phyloP scores from a whole-genome alignment of 1,284 basidiomycete species.

The Heterobasidion occidentale region DNA sequence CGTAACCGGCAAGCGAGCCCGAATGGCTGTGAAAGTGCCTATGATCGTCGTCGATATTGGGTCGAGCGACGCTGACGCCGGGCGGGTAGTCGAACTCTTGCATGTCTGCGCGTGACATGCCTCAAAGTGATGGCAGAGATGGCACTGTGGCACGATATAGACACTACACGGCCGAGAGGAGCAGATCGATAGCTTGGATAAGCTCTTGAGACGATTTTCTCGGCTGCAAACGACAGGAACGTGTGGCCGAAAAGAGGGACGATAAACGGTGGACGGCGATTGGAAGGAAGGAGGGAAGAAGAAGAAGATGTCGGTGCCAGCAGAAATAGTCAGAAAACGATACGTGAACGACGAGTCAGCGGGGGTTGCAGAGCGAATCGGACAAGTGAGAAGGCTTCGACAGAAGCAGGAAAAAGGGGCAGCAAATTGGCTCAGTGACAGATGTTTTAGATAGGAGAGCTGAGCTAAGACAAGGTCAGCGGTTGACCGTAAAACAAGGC shows the following conservation, averaged over 20 bases:
- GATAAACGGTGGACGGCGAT: conserved; percentile 16
- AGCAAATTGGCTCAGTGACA: conserved; percentile 6
- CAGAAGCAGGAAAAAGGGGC: conserved; percentile 18
- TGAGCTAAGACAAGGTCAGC: conserved; percentile 1
- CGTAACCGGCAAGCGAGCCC: conserved; percentile 4
- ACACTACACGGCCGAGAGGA: too few relatives aligned
- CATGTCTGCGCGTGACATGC: conserved; percentile 31
- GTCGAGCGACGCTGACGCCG: conserved; percentile 10
- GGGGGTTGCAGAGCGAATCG: conserved; percentile 28
- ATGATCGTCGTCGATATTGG: background rate
- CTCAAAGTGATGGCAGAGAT: conserved; percentile 11
- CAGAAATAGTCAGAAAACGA: conserved; percentile 22
- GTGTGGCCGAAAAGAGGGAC: conserved; percentile 2
- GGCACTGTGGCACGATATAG: conserved; percentile 2
- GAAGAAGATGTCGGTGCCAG: conserved; percentile 16
- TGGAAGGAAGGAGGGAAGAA: conserved; percentile 14
- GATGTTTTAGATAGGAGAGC: background rate
- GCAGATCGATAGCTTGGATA: background rate
- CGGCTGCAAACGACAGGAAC: conserved; percentile 5
- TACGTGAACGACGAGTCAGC: conserved; percentile 28
- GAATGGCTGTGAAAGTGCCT: background rate
- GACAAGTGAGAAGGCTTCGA: conserved; percentile 16
- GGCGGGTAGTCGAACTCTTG: conserved; percentile 36
- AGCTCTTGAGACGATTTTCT: background rate
- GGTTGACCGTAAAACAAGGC: background rate